Base-by-base conservation (phyloP, 495 filamentous ascomycete genomes). In the Penicillium turbatum region DNA sequence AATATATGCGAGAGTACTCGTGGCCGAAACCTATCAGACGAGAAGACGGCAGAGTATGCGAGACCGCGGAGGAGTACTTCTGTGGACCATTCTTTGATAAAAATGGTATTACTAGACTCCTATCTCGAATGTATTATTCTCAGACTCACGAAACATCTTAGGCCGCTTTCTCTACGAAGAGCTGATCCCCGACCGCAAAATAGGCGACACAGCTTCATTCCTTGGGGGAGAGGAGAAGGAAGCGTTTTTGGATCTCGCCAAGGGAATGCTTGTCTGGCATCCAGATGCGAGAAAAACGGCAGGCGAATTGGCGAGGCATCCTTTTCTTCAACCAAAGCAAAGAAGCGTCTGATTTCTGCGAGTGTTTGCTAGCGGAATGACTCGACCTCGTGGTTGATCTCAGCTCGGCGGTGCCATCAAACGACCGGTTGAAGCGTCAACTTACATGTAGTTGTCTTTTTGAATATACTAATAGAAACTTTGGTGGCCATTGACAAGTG, bases 191-290 rank as follows among this genome's bases (percentile, higher is more conserved):
- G 52, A 68, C 48, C 66, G 65, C 16, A 68, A 68, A 55, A 44
- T 74, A 57, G 51, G 27, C 42, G 61, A 67, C 50, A 65, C 60
- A 40, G 53, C 55, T 60, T 60, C 64, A 10, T 67, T 64, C 43
- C 63, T 71, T 59, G 53, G 55, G 40, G 68, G 56, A 56, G 67
- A 72, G 52, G 72, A 78, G 57, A 73, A 35, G 57, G 70, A 75
- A 52, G 19, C 31, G 35, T 76, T 78, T 68, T 50, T 76, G 48
- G 64, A 72, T 55, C 65, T 76, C 47, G 68, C 62, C 54, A 67
- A 61, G 53, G 59, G 47, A 60, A 77, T 75, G 68, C 72, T 76
- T 63, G 50, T 58, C 57, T 72, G 65, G 71, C 55, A 66, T 55
- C 66, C 61, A 59, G 26, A 65, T 60, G 10, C 8, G 47, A 71